Conservation (phyloP, 1,284 basidiomycete genomes). For the Vanrija sp. region DNA sequence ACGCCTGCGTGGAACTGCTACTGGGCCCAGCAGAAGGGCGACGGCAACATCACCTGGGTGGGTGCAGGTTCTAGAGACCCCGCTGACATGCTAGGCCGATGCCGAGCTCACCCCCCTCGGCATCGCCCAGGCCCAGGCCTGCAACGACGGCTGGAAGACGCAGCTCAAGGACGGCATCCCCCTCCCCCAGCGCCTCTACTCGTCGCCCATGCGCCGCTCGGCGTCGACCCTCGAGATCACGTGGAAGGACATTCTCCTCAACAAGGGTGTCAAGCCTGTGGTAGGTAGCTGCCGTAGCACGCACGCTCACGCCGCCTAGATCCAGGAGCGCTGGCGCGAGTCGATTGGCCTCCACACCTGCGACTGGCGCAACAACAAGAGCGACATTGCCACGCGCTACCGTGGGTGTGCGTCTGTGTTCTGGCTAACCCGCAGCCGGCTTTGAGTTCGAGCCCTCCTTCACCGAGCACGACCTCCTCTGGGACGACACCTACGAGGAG, state of each 20-base stretch:
- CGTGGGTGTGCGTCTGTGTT: slow-evolving; percentile 9
- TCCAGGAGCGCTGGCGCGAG: slow-evolving; percentile 29
- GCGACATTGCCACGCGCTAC: slow-evolving; percentile 19
- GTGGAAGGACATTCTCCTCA: slow-evolving; percentile 30
- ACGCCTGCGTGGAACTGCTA: slow-evolving; percentile 33
- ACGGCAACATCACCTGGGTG: slow-evolving; percentile 28
- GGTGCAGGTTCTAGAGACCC: background rate
- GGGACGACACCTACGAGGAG: slow-evolving; percentile 27
- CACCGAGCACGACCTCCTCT: slow-evolving; percentile 32
- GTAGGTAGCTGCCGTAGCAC: background rate
- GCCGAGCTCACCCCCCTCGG: slow-evolving; percentile 29
- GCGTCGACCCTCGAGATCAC: slow-evolving; percentile 36
- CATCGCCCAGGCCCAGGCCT: slow-evolving; percentile 23
- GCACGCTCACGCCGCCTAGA: slow-evolving; percentile 3
- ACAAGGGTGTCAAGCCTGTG: slow-evolving; percentile 7
- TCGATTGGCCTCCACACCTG: slow-evolving; percentile 30
- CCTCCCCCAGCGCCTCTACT: slow-evolving; percentile 33
- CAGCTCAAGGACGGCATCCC: slow-evolving; percentile 27
- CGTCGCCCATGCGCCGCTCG: slow-evolving; percentile 33
- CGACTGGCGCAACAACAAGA: slow-evolving; percentile 29
- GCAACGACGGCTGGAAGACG: slow-evolving; percentile 34
- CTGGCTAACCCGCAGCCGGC: slow-evolving; percentile 3
- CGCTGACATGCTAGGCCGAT: slow-evolving; percentile 28
- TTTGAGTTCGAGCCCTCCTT: slow-evolving; percentile 30
- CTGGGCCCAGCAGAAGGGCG: slow-evolving; percentile 17